Base-by-base conservation (phyloP, 306 rosid genomes). In the Rosa multiflora region DNA sequence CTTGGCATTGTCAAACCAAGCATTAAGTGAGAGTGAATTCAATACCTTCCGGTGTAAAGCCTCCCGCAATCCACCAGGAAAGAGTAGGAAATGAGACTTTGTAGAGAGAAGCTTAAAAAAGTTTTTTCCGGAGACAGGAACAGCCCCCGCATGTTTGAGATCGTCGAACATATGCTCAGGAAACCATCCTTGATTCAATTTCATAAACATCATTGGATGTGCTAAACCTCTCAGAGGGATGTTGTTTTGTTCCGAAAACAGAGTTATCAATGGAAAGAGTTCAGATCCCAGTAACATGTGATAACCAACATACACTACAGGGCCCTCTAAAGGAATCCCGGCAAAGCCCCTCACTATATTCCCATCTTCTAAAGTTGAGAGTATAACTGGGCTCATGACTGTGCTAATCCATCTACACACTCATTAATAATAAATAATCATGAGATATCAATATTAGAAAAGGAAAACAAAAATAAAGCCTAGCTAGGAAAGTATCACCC, bases 21-120 rank as follows among this genome's bases (percentile, higher is more conserved):
- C 40, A 58, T 59, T 55, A 70, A 58, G 64, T 8, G 35, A 18
- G 21, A 76, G 23, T 23, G 9, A 79, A 42, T 39, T 23, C 63
- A 20, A 67, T 86, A 94, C 98, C 97, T 92, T 92, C 69, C 97
- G 85, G 49, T 94, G 98, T 61, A 91, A 88, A 82, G 95, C 98
- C 89, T 94, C 98, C 8, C 98, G 93, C 90, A 94, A 58, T 76
- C 98, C 98, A 72, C 98, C 97, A 1, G 97, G 97, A 86, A 81
- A 92, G 55, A 94, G 88, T 47, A 94, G 73, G 77, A 92, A 83
- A 80, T 92, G 97, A 77, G 97, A 88, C 77, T 92, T 92, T 2
- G 97, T 88, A 77, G 94, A 86, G 48, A 92, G 83, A 58, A 94
- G 97, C 84, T 89, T 89, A 84, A 77, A 90, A 67, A 94, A 77